A percentile compares a stretch with the other conserved stretches of the same genome.
Conservation (phyloP, 768 basidiomycete genomes). For the Mycena kentingensis region DNA sequence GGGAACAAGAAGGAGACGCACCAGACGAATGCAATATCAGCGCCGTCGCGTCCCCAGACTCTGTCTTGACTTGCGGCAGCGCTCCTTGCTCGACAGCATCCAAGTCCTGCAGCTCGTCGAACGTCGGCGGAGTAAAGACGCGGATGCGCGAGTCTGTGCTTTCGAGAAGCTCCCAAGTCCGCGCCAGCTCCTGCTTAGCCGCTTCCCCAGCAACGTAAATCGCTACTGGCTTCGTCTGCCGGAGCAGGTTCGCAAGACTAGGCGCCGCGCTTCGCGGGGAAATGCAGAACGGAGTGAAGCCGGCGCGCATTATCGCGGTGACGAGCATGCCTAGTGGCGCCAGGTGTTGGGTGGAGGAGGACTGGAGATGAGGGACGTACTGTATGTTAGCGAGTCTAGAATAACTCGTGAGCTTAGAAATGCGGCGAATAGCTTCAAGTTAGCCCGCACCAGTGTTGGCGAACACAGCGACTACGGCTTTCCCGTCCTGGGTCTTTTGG, state of each 20-base stretch:
- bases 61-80: neutral
- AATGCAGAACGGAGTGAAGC: constrained; percentile 34
- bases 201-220: constrained; percentile 7
- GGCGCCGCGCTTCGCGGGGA: constrained; percentile 36
- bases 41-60: neutral
- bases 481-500: neutral
- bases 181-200: neutral
- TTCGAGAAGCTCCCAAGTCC: neutral
- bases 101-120: neutral
- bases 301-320: constrained; percentile 20
- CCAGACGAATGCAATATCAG: constrained; percentile 9
- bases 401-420: neutral
- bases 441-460: constrained; percentile 1
- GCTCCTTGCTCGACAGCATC: neutral
- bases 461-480: constrained; percentile 6
- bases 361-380: neutral
- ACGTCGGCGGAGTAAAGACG: constrained; percentile 3
- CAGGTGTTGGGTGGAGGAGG: neutral
- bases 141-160: neutral
- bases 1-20: neutral
- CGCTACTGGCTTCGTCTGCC: constrained; percentile 5
- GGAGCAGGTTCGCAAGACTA: constrained; percentile 32
- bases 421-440: neutral
- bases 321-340: constrained; percentile 5
- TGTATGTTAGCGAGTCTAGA: constrained; percentile 11